phyloP scores from a whole-genome alignment of 2,329 filamentous ascomycete genomes.

The Pyricularia pennisetigena region DNA sequence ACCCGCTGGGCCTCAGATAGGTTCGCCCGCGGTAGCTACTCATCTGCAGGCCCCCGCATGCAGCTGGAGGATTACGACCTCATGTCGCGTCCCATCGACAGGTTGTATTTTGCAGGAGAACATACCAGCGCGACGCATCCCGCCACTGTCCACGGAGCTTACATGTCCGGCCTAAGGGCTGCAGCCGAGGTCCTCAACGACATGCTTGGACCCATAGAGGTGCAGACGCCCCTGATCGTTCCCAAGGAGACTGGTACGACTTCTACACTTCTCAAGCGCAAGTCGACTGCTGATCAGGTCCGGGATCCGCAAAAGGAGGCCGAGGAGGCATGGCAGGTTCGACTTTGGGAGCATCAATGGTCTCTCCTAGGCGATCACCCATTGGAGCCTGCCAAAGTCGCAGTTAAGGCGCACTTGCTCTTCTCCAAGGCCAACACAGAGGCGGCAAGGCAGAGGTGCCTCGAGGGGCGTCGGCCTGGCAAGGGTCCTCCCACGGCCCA shows the following conservation, averaged over 20 bases:
- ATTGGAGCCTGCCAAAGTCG: constrained; percentile 59
- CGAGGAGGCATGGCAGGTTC: constrained; percentile 46
- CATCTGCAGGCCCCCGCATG: constrained; percentile 78
- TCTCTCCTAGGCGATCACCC: constrained; percentile 64
- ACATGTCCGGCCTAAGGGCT: constrained; percentile 82
- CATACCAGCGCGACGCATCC: constrained; percentile 94
- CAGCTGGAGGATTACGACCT: constrained; percentile 80
- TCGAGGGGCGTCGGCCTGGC: constrained; percentile 53
- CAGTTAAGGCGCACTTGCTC: constrained; percentile 78
- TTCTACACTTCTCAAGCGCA: constrained; percentile 38
- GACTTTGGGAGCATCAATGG: constrained; percentile 40
- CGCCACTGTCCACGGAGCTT: constrained; percentile 93
- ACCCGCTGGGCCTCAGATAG: constrained; percentile 88
- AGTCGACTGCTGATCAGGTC: constrained; percentile 21
- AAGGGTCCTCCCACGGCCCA: constrained; percentile 61
- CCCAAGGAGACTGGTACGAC: constrained; percentile 35
- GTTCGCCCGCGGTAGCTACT: constrained; percentile 92
- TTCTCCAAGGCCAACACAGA: constrained; percentile 75
- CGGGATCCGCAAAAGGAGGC: constrained; percentile 26
- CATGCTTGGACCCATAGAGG: constrained; percentile 70
- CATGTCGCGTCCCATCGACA: constrained; percentile 64
- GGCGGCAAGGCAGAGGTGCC: constrained; percentile 47
- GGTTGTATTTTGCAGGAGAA: constrained; percentile 85
- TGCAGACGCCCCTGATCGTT: constrained; percentile 66
- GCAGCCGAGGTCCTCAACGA: constrained; percentile 77